Percentiles rank a stretch among this genome's conserved stretches.
phyloP scores from a whole-genome alignment of 495 filamentous ascomycete species.

The Lasiosphaeriaceae sp. region DNA sequence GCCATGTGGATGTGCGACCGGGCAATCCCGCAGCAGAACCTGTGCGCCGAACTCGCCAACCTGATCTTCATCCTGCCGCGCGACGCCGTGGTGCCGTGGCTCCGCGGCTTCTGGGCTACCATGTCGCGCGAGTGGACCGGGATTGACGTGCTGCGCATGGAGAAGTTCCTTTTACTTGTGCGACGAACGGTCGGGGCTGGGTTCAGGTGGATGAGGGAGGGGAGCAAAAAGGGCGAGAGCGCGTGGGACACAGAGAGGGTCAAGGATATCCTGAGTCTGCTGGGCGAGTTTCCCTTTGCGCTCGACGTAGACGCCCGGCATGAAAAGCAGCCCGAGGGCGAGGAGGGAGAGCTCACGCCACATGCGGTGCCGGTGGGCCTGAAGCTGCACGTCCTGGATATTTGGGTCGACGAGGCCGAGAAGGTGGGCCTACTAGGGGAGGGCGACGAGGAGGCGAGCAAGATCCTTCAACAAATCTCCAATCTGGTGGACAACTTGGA shows the following conservation, averaged over 20 bases:
- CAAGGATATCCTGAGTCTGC: slow-evolving; percentile 36
- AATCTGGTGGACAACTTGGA: slow-evolving; percentile 37
- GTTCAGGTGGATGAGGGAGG: slow-evolving; percentile 53
- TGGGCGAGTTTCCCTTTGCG: slow-evolving; percentile 43
- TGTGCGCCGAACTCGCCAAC: slow-evolving; percentile 70
- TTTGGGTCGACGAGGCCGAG: slow-evolving; percentile 85
- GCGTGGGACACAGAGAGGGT: slow-evolving; percentile 31
- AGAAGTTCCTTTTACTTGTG: slow-evolving; percentile 88
- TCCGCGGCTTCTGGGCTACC: slow-evolving; percentile 84
- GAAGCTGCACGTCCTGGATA: slow-evolving; percentile 82
- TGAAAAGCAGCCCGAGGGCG: slow-evolving; percentile 9
- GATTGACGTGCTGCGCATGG: slow-evolving; percentile 82
- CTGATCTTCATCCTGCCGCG: slow-evolving; percentile 64
- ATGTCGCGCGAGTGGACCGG: slow-evolving; percentile 75
- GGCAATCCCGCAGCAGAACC: slow-evolving; percentile 78
- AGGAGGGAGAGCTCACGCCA: slow-evolving; percentile 29
- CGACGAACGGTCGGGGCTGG: slow-evolving; percentile 68
- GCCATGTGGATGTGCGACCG: slow-evolving; percentile 96
- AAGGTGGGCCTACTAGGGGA: slow-evolving; percentile 56
- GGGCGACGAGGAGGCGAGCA: slow-evolving; percentile 30
- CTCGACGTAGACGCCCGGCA: slow-evolving; percentile 33
- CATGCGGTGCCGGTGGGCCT: slow-evolving; percentile 68
- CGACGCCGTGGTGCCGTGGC: slow-evolving; percentile 57
- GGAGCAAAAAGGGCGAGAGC: slow-evolving; percentile 2
- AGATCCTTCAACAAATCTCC: slow-evolving; percentile 34